Base-by-base conservation (phyloP, 1,284 basidiomycete species). In the Inonotus obliquus region DNA sequence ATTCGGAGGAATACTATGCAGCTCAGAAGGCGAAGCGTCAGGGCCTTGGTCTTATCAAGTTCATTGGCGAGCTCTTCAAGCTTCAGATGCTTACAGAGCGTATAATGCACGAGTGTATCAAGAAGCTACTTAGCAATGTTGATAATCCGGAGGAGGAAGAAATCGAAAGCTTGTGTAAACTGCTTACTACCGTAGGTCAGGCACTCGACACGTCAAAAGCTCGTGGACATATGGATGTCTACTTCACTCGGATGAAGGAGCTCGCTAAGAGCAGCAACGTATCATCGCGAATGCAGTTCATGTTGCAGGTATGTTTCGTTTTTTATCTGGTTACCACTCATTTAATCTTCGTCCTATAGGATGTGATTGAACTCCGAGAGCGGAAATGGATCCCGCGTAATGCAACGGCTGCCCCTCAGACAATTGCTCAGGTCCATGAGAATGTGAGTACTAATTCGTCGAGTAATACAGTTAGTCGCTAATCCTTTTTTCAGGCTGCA, bases 51-150 rank as follows among this genome's bases (percentile, higher is more conserved):
- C 84, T 98, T 65, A 93, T 98, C 74, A 92, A 92, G 74, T 97
- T 99, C 78, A 97, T 98, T 67, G 96, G 96, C 70, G 96, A 98
- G 78, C 81, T 98, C 62, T 98, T 95, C 89, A 98, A 98, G 80
- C 80, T 98, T 41, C 89, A 90, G 75, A 96, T 97, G 92, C 79
- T 97, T 59, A 94, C 92, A 51, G 92, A 94, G 75, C 86, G 91
- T 67, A 96, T 96, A 76, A 98, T 99, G 89, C 91, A 95, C 76
- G 88, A 94, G 72, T 98, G 96, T 79, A 88, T 98, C 72, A 92
- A 95, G 82, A 94, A 95, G 76, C 83, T 98, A 6, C 81, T 98
- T 27, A 85, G 88, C 65, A 97, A 98, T 72, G 90, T 96, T 62
- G 88, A 93, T 64, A 92, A 93, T 70, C 96, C 96, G 0, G 94